These are phyloP conservation scores for Mortierella sp. DNA, from an alignment of 371 early-diverging fungal genomes.

Conservation along the genomic window DNA sequence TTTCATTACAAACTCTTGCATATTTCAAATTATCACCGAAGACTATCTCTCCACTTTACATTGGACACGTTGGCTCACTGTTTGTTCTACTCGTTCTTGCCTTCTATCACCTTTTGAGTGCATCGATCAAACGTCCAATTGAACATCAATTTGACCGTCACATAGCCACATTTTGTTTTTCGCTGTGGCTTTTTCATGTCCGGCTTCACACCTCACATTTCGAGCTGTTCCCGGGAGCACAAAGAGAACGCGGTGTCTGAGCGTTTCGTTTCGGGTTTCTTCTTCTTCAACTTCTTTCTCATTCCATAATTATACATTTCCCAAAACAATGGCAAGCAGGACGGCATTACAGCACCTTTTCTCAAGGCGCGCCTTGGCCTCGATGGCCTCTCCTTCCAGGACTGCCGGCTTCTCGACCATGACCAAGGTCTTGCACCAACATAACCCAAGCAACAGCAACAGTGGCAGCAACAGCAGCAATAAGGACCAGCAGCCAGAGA, in stretches of 20 bases:
- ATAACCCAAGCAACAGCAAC: slow-evolving; percentile 15
- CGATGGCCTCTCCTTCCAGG: slow-evolving; percentile 18
- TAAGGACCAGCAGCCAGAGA: slow-evolving; percentile 51
- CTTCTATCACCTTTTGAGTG: not conserved
- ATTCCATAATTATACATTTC: not conserved
- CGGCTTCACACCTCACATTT: not conserved
- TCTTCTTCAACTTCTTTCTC: not conserved
- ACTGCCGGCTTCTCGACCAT: slow-evolving; percentile 48
- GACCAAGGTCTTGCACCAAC: slow-evolving; percentile 51
- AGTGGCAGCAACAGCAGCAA: slow-evolving; percentile 14
- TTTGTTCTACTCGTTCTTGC: not conserved
- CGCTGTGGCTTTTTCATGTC: slow-evolving; percentile 7
- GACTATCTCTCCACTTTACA: not conserved
- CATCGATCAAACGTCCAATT: not conserved
- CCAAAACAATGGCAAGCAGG: slow-evolving; percentile 41
- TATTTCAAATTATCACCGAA: not conserved
- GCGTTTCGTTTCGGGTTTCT: too few relatives aligned
- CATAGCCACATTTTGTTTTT: not conserved
- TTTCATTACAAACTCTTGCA: slow-evolving; percentile 11
- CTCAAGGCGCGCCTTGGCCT: slow-evolving; percentile 29
- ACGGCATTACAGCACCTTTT: slow-evolving; percentile 33
- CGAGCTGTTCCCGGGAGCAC: not conserved
- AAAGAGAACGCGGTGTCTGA: not conserved
- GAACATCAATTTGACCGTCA: not conserved
- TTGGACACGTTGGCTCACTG: not conserved